phyloP scores from a whole-genome alignment of 305 asterid genomes.

The Ilex paraguariensis region DNA sequence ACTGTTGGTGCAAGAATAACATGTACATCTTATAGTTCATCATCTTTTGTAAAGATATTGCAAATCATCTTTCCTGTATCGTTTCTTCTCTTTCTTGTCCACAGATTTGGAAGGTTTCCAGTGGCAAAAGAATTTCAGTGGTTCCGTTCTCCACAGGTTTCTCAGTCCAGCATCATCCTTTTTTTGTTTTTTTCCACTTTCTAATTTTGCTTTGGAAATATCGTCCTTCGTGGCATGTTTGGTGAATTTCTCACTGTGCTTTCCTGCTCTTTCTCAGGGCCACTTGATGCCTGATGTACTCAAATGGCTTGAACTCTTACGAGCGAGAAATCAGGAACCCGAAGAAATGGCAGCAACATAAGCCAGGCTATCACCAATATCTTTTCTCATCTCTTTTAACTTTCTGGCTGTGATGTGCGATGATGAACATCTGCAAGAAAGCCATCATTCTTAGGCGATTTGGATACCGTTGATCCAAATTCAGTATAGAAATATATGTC shows the following conservation, averaged over 20 bases:
- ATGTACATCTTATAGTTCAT: slow-evolving; percentile 23
- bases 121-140: not conserved
- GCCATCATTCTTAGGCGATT: slow-evolving; percentile 40
- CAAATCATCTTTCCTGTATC: slow-evolving; percentile 24
- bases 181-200: slow-evolving; percentile 28
- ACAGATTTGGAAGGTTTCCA: slow-evolving; percentile 9
- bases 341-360: slow-evolving; percentile 34
- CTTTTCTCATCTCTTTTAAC: slow-evolving; percentile 68
- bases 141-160: not conserved
- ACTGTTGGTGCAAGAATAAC: not conserved
- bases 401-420: slow-evolving; percentile 53
- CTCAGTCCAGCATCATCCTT: slow-evolving; percentile 8
- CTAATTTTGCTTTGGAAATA: slow-evolving; percentile 29
- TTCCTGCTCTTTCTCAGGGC: slow-evolving; percentile 25
- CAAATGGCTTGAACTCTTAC: slow-evolving; percentile 37
- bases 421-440: slow-evolving; percentile 47
- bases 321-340: slow-evolving; percentile 63
- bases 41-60: slow-evolving; percentile 31
- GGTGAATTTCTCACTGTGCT: slow-evolving; percentile 6
- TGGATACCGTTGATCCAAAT: slow-evolving; percentile 59
- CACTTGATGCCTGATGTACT: slow-evolving; percentile 38
- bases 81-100: slow-evolving; percentile 31
- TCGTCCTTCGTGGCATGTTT: slow-evolving; percentile 16
- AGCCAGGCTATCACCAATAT: slow-evolving; percentile 50
- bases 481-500: slow-evolving; percentile 60